phyloP scores from a whole-genome alignment of 176 grass and related monocot species.

The Oropetium thomaeum region DNA sequence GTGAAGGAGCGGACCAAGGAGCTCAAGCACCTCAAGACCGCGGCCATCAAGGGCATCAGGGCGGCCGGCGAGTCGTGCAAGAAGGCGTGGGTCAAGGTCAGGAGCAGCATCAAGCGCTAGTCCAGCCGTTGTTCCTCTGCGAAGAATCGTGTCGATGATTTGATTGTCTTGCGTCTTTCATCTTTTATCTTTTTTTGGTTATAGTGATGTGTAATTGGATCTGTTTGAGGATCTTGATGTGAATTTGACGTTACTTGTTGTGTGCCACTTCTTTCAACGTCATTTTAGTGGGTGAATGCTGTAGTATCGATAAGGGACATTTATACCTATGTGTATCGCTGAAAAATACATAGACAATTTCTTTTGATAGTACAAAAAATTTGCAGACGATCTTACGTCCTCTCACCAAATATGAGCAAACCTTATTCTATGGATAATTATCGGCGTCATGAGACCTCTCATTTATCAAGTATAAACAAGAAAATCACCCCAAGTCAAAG shows the following conservation, averaged over 20 bases:
- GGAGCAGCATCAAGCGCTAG: constrained; percentile 63
- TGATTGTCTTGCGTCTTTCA: neutral
- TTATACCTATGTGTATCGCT: neutral
- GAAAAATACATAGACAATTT: neutral
- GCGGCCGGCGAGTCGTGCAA: constrained; percentile 66
- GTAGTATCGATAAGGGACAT: neutral
- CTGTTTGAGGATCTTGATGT: neutral
- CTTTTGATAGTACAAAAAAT: too few relatives aligned
- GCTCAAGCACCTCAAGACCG: constrained; percentile 52
- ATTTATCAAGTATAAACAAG: neutral
- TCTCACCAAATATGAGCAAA: neutral
- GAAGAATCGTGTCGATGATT: neutral
- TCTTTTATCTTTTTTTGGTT: neutral
- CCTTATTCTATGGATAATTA: neutral
- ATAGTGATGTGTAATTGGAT: neutral
- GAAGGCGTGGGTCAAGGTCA: constrained; percentile 77
- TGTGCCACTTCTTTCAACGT: neutral
- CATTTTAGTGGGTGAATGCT: neutral
- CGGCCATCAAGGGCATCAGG: constrained; percentile 60
- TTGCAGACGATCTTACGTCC: neutral
- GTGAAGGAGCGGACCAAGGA: constrained; percentile 65
- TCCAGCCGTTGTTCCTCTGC: neutral
- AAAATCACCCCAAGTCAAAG: neutral
- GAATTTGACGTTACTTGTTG: neutral
- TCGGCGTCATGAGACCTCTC: neutral